phyloP scores from a whole-genome alignment of 2,329 filamentous ascomycete species.

The Colletotrichum australisinense region DNA sequence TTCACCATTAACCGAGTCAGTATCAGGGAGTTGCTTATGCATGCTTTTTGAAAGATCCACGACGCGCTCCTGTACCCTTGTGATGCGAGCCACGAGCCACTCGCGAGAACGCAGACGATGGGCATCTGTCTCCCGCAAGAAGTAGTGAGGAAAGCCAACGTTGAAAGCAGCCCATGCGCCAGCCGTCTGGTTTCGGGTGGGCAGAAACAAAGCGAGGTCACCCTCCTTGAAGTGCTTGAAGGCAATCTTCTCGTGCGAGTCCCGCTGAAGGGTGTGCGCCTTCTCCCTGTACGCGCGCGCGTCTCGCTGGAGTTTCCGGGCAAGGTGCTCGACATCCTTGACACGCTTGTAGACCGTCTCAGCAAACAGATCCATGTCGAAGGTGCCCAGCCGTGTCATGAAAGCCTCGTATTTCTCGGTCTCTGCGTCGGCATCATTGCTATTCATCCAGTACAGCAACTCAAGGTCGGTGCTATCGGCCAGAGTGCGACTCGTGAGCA shows the following conservation, averaged over 20 bases:
- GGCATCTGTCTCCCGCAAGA: slow-evolving; percentile 90
- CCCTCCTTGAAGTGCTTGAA: slow-evolving; percentile 97
- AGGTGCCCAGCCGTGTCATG: slow-evolving; percentile 77
- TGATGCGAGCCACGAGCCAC: slow-evolving; percentile 96
- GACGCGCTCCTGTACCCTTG: slow-evolving; percentile 89
- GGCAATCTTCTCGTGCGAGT: slow-evolving; percentile 95
- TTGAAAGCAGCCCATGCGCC: slow-evolving; percentile 99
- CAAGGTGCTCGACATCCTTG: slow-evolving; percentile 92
- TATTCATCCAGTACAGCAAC: slow-evolving; percentile 85
- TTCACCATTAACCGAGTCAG: slow-evolving; percentile 62
- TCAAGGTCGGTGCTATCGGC: slow-evolving; percentile 75
- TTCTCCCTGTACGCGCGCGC: slow-evolving; percentile 88
- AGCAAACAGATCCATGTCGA: slow-evolving; percentile 86
- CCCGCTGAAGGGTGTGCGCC: slow-evolving; percentile 81
- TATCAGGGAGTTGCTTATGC: slow-evolving; percentile 55
- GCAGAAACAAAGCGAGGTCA: slow-evolving; percentile 92
- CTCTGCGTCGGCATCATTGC: slow-evolving; percentile 73
- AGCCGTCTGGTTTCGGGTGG: slow-evolving; percentile 92
- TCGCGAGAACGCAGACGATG: slow-evolving; percentile 88
- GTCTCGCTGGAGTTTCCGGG: slow-evolving; percentile 93
- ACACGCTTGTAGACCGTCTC: slow-evolving; percentile 90
- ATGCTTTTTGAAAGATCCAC: slow-evolving; percentile 90
- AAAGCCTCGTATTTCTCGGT: slow-evolving; percentile 80
- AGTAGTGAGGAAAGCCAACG: slow-evolving; percentile 96
- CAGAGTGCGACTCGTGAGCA: slow-evolving; percentile 63